Conservation (phyloP, 1,284 basidiomycete species). For the Cutaneotrichosporon dermatis region DNA sequence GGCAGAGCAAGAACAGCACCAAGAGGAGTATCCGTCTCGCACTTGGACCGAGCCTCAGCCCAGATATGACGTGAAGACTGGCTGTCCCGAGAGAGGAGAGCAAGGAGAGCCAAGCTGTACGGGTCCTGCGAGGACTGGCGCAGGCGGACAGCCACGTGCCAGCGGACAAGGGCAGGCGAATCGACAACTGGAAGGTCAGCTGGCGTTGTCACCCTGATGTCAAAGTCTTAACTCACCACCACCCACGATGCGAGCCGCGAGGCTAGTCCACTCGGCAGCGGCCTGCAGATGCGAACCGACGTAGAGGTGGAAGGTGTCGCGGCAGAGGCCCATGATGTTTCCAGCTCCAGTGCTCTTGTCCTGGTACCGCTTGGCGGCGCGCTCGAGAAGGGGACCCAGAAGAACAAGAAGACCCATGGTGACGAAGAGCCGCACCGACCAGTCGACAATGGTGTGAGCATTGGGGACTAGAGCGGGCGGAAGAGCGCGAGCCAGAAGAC, state of each 20-base stretch:
- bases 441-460: constrained; percentile 35
- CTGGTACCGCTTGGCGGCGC: constrained; percentile 14
- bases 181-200: neutral
- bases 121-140: constrained; percentile 27
- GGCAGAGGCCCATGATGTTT: constrained; percentile 13
- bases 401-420: constrained; percentile 29
- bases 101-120: constrained; percentile 37
- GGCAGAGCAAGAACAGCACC: constrained; percentile 40
- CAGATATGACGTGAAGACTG: constrained; percentile 29
- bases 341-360: constrained; percentile 22
- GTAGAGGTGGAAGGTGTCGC: constrained; percentile 18
- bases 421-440: constrained; percentile 38
- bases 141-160: constrained; percentile 32
- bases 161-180: constrained; percentile 19
- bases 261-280: constrained; percentile 23
- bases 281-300: constrained; percentile 5
- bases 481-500: constrained; percentile 31
- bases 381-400: constrained; percentile 27
- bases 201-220: too few species aligned
- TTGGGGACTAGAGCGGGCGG: constrained; percentile 28
- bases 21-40: constrained; percentile 28
- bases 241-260: constrained; percentile 34
- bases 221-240: constrained; percentile 17
- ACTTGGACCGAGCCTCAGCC: constrained; percentile 30
- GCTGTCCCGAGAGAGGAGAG: constrained; percentile 30